These are phyloP conservation scores for Hordeum marinum DNA, from an alignment of 176 grass and related monocot species.

Conservation along the genomic window DNA sequence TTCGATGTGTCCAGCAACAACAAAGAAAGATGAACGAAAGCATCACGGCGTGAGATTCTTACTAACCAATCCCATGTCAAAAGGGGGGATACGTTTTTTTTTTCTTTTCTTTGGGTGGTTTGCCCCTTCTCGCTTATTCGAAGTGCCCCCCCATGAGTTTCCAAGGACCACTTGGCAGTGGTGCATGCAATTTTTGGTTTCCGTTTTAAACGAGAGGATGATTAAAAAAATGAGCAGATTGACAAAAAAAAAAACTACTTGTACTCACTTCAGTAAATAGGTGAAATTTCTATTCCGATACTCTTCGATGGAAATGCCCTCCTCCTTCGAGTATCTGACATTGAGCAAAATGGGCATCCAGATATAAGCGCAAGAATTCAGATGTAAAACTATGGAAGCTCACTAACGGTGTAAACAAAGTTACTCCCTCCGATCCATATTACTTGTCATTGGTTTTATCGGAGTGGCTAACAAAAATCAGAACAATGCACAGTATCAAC, in stretches of 20 bases:
- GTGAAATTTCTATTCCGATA: constrained; percentile 67
- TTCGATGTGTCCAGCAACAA: constrained; percentile 10
- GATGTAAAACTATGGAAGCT: not conserved
- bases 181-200: not conserved
- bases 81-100: not conserved
- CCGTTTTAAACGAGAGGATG: not conserved
- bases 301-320: constrained; percentile 43
- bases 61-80: not conserved
- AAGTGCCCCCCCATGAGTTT: not conserved
- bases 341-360: not conserved
- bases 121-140: not conserved
- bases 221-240: not conserved
- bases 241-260: not conserved
- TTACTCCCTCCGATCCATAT: no score
- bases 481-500: not conserved
- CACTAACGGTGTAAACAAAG: not conserved
- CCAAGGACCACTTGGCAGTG: not conserved
- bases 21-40: constrained; percentile 6
- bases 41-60: not conserved
- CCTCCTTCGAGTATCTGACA: constrained; percentile 85
- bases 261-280: constrained; percentile 82
- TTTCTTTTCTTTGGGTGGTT: not conserved
- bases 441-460: no score
- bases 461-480: not conserved
- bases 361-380: not conserved